Base-by-base conservation (phyloP, 1,284 basidiomycete genomes). In the Austropuccinia psidii region DNA sequence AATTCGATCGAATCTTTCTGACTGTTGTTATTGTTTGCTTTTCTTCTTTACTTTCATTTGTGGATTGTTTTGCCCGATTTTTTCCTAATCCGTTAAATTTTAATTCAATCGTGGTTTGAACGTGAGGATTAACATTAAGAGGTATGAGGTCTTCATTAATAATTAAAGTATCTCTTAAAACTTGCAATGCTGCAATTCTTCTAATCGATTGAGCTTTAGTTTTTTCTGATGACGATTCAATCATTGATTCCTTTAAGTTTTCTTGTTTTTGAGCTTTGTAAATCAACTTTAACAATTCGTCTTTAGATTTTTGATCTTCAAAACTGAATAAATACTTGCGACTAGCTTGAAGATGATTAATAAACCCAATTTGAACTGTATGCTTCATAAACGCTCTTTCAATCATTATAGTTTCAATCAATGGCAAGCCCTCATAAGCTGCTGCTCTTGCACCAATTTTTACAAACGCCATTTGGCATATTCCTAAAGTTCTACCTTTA, bases 301-400 rank as follows among this genome's bases (percentile, higher is more conserved):
- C 86, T 31, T 89, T 84, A 21, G 89, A 83, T 0, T 87, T 84
- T 77, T 91, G 89, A 64, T 89, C 33, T 35, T 62, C 86, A 50
- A 95, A 87, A 77, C 90, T 92, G 83, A 95, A 95, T 87, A 95
- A 91, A 82, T 96, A 96, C 79, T 88, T 87, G 76, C 92, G 85
- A 80, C 89, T 89, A 72, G 83, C 76, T 31, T 87, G 87, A 19
- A 83, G 80, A 76, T 89, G 88, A 76, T 89, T 89, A 52, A 86
- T 77, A 81, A 96, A 96, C 2, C 90, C 87, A 27, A 96, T 82
- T 79, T 94, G 90, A 84, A 96, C 93, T 0, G 91, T 94, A 79
- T 94, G 89, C 62, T 88, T 87, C 93, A 96, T 95, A 82, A 94
- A 94, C 0, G 89, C 88, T 29, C 93, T 87, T 80, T 96, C 93